Evolutionary conservation across 257 asterid genomes (phyloP).

Genomic region (Lithospermum erythrorhizon): DNA sequence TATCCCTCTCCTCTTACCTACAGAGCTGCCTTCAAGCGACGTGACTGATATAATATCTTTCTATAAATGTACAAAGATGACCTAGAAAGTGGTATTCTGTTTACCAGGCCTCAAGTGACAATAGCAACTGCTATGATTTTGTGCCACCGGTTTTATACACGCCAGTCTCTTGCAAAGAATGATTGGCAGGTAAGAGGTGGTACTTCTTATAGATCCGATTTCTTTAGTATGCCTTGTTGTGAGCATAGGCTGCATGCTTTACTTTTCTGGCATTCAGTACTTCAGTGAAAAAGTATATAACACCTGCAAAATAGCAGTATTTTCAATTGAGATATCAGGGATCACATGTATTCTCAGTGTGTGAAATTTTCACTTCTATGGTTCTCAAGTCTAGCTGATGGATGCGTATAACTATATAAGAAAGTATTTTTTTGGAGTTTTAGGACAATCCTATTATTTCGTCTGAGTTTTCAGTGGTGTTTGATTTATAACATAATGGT

Average conservation of each 20-base stretch:
- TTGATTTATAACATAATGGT: slow-evolving; percentile 5
- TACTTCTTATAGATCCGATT: too few species aligned
- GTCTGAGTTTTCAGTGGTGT: not conserved
- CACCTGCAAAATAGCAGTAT: not conserved
- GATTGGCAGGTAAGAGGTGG: slow-evolving; percentile 47
- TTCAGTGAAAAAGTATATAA: not conserved
- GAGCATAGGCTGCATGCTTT: not conserved
- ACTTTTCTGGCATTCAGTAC: not conserved
- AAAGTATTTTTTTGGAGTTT: not conserved
- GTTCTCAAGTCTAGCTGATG: not conserved
- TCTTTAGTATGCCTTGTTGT: not conserved
- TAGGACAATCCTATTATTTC: not conserved
- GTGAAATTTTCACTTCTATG: not conserved
- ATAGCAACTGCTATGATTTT: slow-evolving; percentile 46
- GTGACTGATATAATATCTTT: too few species aligned
- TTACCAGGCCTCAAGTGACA: slow-evolving; percentile 51
- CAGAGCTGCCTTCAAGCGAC: too few species aligned
- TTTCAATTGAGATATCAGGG: too few species aligned
- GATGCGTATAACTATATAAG: not conserved
- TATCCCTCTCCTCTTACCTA: too few species aligned
- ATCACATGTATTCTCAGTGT: not conserved
- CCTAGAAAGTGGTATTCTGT: slow-evolving; percentile 14
- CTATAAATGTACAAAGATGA: not conserved
- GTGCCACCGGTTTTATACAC: slow-evolving; percentile 58
- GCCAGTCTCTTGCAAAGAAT: slow-evolving; percentile 54